A percentile compares a stretch with the other conserved stretches of the same genome.
Conservation (phyloP, 2,329 filamentous ascomycete genomes). For the Rugonectria rugulosa region DNA sequence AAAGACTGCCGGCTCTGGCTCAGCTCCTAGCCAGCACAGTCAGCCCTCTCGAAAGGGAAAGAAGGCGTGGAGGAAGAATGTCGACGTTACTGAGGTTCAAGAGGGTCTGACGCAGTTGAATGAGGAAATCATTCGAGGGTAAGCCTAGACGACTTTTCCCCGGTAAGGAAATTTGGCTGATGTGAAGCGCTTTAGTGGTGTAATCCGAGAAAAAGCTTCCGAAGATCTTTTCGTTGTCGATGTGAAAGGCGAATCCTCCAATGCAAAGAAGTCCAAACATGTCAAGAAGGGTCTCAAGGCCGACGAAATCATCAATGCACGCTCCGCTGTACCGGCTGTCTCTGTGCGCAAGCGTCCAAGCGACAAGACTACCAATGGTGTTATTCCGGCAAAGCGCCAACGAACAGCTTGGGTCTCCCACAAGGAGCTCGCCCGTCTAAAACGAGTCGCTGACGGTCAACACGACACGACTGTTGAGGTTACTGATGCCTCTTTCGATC, state of each 20-base stretch:
- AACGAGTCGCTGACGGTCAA: constrained; percentile 78
- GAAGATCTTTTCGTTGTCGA: constrained; percentile 88
- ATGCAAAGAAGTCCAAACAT: constrained; percentile 70
- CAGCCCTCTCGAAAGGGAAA: constrained; percentile 97
- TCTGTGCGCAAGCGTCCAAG: constrained; percentile 78
- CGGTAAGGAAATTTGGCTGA: constrained; percentile 22
- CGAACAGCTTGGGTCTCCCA: constrained; percentile 82
- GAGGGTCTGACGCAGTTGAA: constrained; percentile 83
- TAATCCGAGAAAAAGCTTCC: constrained; percentile 83
- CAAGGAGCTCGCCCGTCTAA: constrained; percentile 82
- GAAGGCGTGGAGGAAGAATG: constrained; percentile 98
- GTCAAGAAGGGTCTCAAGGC: constrained; percentile 81
- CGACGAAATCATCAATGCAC: constrained; percentile 88
- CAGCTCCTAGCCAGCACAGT: constrained; percentile 79
- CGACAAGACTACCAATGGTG: constrained; percentile 74
- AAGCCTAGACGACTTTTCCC: constrained; percentile 39
- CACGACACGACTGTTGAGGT: constrained; percentile 62
- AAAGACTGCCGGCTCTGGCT: constrained; percentile 53
- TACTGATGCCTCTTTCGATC: constrained; percentile 75
- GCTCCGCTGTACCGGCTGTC: constrained; percentile 83
- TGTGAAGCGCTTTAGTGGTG: constrained; percentile 66
- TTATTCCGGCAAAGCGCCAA: constrained; percentile 77
- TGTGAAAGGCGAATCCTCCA: constrained; percentile 71
- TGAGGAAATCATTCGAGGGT: constrained; percentile 92
- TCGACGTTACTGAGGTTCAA: constrained; percentile 88